Percentiles rank a stretch among this genome's conserved stretches.
Conservation (phyloP, 768 basidiomycete species). For the Boletus rubroflammeus region DNA sequence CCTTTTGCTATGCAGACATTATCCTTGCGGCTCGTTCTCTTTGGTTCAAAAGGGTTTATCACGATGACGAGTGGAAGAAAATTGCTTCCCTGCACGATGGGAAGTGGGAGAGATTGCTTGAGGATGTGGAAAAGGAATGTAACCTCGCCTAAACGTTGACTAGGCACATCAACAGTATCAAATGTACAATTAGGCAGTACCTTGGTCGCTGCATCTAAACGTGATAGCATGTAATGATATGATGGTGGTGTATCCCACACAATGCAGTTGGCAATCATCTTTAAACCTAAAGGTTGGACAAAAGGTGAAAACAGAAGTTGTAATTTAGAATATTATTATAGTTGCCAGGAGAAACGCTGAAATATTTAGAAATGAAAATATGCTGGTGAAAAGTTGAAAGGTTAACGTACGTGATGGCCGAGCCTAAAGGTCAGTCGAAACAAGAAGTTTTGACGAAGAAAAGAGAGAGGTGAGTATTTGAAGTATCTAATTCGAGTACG, state of each 20-base stretch:
- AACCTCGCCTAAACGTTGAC: slow-evolving; percentile 3
- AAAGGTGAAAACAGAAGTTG: no score
- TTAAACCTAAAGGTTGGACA: no score
- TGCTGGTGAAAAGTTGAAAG: not conserved
- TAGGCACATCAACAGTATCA: not conserved
- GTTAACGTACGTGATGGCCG: not conserved
- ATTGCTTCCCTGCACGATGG: slow-evolving; percentile 25
- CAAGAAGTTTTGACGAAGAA: not conserved
- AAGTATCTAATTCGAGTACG: no score
- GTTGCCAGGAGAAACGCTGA: no score
- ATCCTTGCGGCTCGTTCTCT: slow-evolving; percentile 15
- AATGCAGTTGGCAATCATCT: no score
- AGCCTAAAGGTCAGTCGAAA: not conserved
- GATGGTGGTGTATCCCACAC: no score
- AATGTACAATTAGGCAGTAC: not conserved
- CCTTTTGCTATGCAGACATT: slow-evolving; percentile 32
- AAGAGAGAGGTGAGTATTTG: no score
- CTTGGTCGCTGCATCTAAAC: not conserved
- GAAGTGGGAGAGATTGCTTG: slow-evolving; percentile 24
- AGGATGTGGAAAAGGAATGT: slow-evolving; percentile 27
- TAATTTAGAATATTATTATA: no score
- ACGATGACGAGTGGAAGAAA: slow-evolving; percentile 26
- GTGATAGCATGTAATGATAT: no score
- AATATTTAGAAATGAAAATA: not conserved
- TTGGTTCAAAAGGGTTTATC: slow-evolving; percentile 20